Evolutionary conservation across 768 basidiomycete species (phyloP), one percentile per base, ranked within the genome.

Genomic region (Pilatotrama ljubarskyi): DNA sequence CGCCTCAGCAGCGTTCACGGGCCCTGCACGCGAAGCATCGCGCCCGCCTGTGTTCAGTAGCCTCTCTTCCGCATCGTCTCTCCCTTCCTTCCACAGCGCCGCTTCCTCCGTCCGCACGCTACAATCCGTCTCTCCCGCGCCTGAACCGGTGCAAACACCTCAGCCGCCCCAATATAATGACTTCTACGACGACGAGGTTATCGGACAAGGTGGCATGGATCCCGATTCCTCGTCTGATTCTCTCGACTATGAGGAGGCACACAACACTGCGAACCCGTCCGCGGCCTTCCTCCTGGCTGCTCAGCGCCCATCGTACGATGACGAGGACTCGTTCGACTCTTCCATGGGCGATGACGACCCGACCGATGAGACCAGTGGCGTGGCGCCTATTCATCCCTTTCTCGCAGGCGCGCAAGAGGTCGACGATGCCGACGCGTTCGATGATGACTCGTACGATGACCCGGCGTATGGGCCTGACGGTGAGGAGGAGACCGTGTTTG

Each of bases 401-500:
- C n/a, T 55, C 62, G 86, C 81, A 38, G 70, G 72, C 6, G 74
- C 65, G 20, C 68, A 72, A 11, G 72, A 71, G 10, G 66, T 13
- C 77, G 82, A 82, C n/a, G 84, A 82, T 40, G 79, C 76, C 17
- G 79, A 77, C 25, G 65, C 61, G 15, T 70, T 69, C 18, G 72
- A 69, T 49, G 82, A 81, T 51, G 79, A 82, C 66, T 80, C 82
- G 38, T 83, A 79, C 57, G 80, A 82, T 60, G 80, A 77, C 59
- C 73, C 72, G 57, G 74, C 69, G 50, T 75, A 75, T 37, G 67
- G 63, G 13, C 63, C 18, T 24, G 72, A 69, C 40, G 68, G 62
- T 24, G 75, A 78, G 50, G 84, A 86, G 66, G 87, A 90, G 71
- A 90, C 90, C 13, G 73, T 91, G 54, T 91, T 91, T 72, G 90